These are phyloP conservation scores for Umbelopsis sp. DNA, from an alignment of 192 early-diverging fungal genomes.

Conservation along the genomic window DNA sequence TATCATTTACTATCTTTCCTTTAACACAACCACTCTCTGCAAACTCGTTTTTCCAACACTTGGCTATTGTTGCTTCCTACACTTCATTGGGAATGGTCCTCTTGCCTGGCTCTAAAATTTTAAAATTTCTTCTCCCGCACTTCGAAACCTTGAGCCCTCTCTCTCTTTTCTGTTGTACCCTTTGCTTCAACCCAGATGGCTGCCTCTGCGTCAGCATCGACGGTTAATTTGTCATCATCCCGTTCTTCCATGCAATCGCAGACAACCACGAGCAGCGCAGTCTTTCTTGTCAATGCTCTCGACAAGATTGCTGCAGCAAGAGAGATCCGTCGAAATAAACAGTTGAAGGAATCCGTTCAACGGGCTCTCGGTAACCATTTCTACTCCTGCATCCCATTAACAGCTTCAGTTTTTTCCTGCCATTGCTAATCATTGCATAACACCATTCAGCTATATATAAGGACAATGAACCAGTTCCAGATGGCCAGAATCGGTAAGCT, in stretches of 20 bases:
- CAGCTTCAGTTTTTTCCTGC: neutral
- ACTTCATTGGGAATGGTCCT: too few relatives aligned
- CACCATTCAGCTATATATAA: conserved; percentile 33
- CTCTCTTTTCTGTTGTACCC: conserved; percentile 6
- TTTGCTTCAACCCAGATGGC: conserved; percentile 9
- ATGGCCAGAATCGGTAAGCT: conserved; percentile 33
- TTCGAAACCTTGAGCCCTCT: neutral
- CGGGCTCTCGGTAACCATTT: conserved; percentile 47
- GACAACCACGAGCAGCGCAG: conserved; percentile 39
- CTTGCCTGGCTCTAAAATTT: too few relatives aligned
- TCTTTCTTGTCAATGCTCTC: conserved; percentile 68
- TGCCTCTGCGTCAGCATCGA: conserved; percentile 9
- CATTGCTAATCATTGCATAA: conserved; percentile 2
- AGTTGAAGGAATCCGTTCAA: conserved; percentile 48
- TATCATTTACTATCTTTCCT: too few relatives aligned
- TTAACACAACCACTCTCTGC: too few relatives aligned
- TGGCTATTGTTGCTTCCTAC: too few relatives aligned
- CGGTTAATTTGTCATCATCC: conserved; percentile 17
- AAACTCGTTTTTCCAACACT: too few relatives aligned
- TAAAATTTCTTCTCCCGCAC: neutral
- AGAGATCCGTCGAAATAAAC: conserved; percentile 51
- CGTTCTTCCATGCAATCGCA: conserved; percentile 8
- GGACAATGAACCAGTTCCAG: conserved; percentile 32
- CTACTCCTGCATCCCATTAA: neutral
- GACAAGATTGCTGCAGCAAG: conserved; percentile 59